Evolutionary conservation across 2,329 filamentous ascomycete genomes (phyloP).

Genomic region (Pseudodiploospora longispora): DNA sequence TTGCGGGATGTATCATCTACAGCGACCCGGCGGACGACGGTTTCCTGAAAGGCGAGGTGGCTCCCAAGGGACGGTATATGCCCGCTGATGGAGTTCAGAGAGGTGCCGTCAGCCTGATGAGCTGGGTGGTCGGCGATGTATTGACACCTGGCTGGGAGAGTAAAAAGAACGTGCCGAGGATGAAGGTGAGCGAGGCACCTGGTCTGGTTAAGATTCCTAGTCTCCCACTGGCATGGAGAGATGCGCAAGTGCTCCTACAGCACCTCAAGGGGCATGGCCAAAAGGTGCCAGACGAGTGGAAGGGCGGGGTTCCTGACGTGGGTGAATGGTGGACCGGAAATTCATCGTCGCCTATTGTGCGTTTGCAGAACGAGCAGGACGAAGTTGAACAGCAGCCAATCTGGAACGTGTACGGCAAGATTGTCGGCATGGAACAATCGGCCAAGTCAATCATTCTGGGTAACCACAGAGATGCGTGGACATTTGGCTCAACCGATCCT

Average conservation of each 20-base stretch:
- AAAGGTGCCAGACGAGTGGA: slow-evolving; percentile 62
- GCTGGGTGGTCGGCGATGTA: slow-evolving; percentile 82
- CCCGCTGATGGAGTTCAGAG: slow-evolving; percentile 76
- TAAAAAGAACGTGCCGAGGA: slow-evolving; percentile 54
- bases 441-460: slow-evolving; percentile 83
- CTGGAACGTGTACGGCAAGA: slow-evolving; percentile 83
- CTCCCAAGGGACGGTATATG: slow-evolving; percentile 72
- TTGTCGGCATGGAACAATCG: slow-evolving; percentile 74
- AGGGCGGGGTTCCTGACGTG: slow-evolving; percentile 67
- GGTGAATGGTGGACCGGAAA: slow-evolving; percentile 81
- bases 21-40: slow-evolving; percentile 84
- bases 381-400: slow-evolving; percentile 76
- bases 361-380: slow-evolving; percentile 79
- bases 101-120: slow-evolving; percentile 71
- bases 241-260: slow-evolving; percentile 73
- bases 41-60: slow-evolving; percentile 62
- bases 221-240: slow-evolving; percentile 80
- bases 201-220: slow-evolving; percentile 81
- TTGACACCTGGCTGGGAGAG: slow-evolving; percentile 82
- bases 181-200: slow-evolving; percentile 60
- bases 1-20: slow-evolving; percentile 83
- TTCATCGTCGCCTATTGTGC: slow-evolving; percentile 64
- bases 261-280: slow-evolving; percentile 68
- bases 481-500: slow-evolving; percentile 77
- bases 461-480: slow-evolving; percentile 90